Conservation (phyloP, 2,329 filamentous ascomycete genomes). For the Phyllosticta capitalensis region DNA sequence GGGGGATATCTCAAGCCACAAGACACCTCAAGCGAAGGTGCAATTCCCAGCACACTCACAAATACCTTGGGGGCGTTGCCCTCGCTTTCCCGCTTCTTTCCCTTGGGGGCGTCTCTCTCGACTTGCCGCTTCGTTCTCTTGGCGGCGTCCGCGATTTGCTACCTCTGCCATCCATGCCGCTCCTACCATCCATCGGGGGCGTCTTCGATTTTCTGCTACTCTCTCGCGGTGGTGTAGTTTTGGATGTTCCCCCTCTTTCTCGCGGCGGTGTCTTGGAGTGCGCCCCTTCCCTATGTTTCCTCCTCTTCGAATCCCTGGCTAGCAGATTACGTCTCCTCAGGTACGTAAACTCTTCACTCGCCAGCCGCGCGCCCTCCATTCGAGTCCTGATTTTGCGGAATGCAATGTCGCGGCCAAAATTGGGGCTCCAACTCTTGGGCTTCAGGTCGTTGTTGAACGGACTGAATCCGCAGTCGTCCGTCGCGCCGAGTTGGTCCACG, state of each 20-base stretch:
- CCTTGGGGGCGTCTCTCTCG: neutral
- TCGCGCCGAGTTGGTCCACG: constrained; percentile 5
- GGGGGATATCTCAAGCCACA: neutral
- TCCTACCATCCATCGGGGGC: neutral
- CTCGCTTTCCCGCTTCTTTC: neutral
- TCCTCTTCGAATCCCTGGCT: constrained; percentile 6
- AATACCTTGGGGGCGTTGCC: neutral
- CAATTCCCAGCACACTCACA: neutral
- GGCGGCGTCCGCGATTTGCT: constrained; percentile 4
- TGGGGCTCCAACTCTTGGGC: constrained; percentile 10
- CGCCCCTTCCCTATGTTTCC: neutral
- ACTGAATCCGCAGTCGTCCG: constrained; percentile 8
- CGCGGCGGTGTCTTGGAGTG: constrained; percentile 4
- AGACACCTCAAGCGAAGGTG: neutral
- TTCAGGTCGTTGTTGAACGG: constrained; percentile 9
- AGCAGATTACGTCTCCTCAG: neutral
- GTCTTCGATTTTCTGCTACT: neutral
- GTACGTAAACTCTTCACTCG: constrained; percentile 5
- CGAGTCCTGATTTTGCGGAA: constrained; percentile 7
- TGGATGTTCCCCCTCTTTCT: neutral
- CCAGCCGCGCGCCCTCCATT: constrained; percentile 1
- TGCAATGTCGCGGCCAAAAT: constrained; percentile 6
- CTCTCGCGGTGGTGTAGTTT: neutral
- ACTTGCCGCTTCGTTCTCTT: neutral
- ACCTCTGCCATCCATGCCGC: neutral